A percentile compares a stretch with the other conserved stretches of the same genome.
Conservation (phyloP, 139 green algal species). For the Pleodorina starrii region DNA sequence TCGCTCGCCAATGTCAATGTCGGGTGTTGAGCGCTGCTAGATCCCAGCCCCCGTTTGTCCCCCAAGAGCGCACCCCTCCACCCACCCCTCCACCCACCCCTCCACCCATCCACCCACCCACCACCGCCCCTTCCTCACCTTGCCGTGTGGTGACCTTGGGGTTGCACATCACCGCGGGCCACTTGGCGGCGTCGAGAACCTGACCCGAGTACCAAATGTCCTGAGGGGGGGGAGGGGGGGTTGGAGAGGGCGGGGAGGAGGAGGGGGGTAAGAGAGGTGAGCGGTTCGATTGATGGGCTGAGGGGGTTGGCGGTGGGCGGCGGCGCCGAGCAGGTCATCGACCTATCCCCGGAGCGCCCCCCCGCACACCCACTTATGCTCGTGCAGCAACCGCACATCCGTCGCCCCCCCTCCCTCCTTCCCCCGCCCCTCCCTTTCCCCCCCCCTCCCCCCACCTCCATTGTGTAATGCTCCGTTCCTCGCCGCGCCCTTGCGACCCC, state of each 20-base stretch:
- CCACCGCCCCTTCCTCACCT: not conserved
- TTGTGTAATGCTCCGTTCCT: too few relatives aligned
- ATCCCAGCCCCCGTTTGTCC: too few relatives aligned
- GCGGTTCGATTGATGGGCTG: not conserved
- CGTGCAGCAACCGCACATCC: too few relatives aligned
- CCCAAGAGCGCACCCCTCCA: not conserved
- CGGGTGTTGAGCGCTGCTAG: too few relatives aligned
- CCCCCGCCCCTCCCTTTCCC: too few relatives aligned
- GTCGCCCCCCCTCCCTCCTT: too few relatives aligned
- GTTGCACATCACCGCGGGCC: constrained; percentile 41
- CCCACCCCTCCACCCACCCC: not conserved
- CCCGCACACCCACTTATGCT: too few relatives aligned
- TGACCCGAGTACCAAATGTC: constrained; percentile 52
- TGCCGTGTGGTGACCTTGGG: constrained; percentile 23
- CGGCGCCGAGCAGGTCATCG: too few relatives aligned
- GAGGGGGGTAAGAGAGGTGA: not conserved
- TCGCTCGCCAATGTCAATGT: too few relatives aligned
- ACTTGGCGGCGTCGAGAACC: constrained; percentile 40
- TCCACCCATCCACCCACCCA: not conserved
- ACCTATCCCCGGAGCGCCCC: too few relatives aligned
- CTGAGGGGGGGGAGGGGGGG: not conserved
- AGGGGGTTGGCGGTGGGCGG: not conserved
- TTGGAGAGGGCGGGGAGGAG: not conserved
- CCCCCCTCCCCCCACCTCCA: too few relatives aligned
- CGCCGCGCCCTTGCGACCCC: too few relatives aligned